Percentiles rank a stretch among this genome's conserved stretches.
These are phyloP conservation scores for Mucor plumbeus DNA, from an alignment of 371 early-diverging fungal genomes.

Conservation along the genomic window DNA sequence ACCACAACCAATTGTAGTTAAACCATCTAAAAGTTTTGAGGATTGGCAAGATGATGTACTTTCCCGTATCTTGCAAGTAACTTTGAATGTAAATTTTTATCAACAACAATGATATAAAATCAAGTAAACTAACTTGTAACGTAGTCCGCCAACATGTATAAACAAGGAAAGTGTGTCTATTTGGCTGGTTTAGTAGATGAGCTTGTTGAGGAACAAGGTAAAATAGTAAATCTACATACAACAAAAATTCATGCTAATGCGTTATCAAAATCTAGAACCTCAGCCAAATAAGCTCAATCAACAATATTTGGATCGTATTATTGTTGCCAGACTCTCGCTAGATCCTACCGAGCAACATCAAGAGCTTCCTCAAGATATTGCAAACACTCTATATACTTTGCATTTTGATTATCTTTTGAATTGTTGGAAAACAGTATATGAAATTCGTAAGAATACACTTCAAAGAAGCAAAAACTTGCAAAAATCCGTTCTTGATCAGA, in stretches of 20 bases:
- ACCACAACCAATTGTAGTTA: conserved; percentile 9
- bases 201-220: conserved; percentile 49
- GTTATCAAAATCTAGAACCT: conserved; percentile 24
- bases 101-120: neutral
- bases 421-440: conserved; percentile 73
- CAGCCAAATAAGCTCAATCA: conserved; percentile 57
- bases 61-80: conserved; percentile 81
- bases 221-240: neutral
- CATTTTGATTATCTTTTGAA: conserved; percentile 81
- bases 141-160: conserved; percentile 35
- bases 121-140: neutral
- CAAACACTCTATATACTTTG: conserved; percentile 42
- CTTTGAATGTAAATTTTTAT: conserved; percentile 69
- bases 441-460: conserved; percentile 57
- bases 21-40: conserved; percentile 68
- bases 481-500: conserved; percentile 54
- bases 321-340: conserved; percentile 78
- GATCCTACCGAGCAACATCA: conserved; percentile 57
- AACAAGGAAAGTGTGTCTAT: conserved; percentile 48
- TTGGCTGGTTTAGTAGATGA: conserved; percentile 41
- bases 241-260: neutral
- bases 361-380: conserved; percentile 47
- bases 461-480: conserved; percentile 64
- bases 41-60: conserved; percentile 89
- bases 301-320: conserved; percentile 70